These are phyloP conservation scores for Dactylonectria estremocensis DNA, from an alignment of 2,329 filamentous ascomycete species.

Conservation along the genomic window DNA sequence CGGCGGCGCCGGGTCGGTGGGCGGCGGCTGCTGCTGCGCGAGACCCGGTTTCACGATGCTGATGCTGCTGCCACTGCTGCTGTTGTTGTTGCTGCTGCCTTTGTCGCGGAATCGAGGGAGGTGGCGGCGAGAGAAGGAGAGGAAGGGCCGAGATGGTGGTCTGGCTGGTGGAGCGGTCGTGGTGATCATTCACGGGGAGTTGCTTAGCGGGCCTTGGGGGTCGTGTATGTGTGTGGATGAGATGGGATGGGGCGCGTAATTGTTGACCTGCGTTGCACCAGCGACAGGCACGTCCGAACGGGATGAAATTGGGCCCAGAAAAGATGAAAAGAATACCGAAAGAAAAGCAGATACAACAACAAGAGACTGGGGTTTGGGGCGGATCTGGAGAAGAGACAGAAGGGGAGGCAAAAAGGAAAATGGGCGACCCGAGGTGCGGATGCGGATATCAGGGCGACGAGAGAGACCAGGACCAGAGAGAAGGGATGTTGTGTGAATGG, in stretches of 20 bases:
- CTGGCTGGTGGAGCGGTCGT: constrained; percentile 24
- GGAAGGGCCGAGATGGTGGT: constrained; percentile 24
- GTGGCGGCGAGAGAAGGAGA: constrained; percentile 34
- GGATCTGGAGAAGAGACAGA: neutral
- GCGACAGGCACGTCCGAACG: constrained; percentile 29
- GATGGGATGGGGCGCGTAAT: constrained; percentile 12
- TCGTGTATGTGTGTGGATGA: neutral
- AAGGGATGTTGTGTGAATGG: constrained; percentile 8
- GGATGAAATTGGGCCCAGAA: neutral
- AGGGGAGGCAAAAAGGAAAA: constrained; percentile 7
- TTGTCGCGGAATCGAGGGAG: constrained; percentile 23
- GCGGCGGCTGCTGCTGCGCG: neutral
- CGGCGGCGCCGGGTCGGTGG: neutral
- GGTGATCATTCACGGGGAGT: constrained; percentile 45
- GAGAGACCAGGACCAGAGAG: neutral
- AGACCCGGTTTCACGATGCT: neutral
- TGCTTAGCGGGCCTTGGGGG: constrained; percentile 11
- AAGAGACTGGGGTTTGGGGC: neutral
- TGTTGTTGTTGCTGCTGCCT: constrained; percentile 4
- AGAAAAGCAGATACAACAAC: constrained; percentile 1
- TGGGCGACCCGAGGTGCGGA: neutral
- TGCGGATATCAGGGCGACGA: neutral
- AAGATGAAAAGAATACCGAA: neutral
- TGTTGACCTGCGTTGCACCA: constrained; percentile 24
- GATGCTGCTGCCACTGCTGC: neutral